Evolutionary conservation across 805 yeast species (phyloP), one percentile per base, ranked within the genome.

Genomic region (Kodamaea laetipori): DNA sequence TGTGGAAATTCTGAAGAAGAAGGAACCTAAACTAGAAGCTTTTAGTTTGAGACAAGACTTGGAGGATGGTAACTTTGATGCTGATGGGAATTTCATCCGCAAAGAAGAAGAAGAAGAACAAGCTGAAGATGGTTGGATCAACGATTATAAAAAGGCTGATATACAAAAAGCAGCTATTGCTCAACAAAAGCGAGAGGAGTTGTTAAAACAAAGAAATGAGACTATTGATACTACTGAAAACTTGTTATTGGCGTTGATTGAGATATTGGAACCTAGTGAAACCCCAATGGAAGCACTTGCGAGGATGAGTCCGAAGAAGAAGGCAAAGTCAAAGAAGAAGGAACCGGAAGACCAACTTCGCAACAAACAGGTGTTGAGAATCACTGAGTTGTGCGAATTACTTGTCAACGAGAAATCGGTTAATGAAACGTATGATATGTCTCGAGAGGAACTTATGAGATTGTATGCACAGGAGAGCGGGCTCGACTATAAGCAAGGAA

Each of bases 41-140:
- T 86, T 86, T 61, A 74, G 78, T 56, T 59, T 86, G 34, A 60
- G 72, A 17, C 67, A 76, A 13, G 92, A 86, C 52, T 60, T 67
- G 33, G 73, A 73, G 42, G 79, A 76, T 36, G 92, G 90, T 2
- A 58, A 59, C 2, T 81, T 82, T 54, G 89, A 83, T 51, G 69
- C 63, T 28, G 77, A 75, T 30, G 88, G 89, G 1, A 82, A 80
- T 51, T 84, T 67, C 51, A 63, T 80, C 13, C 63, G 74, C 18
- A 61, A 63, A 11, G 71, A 69, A 3, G 65, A 66, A 2, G 46
- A 50, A 8, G 63, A 62, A 8, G 64, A 58, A 4, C 59, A 53
- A 5, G 56, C 53, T 6, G 50, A 57, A 58, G 55, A 31, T 67
- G 64, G 21, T 60, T 73, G 77, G 73, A 54, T 73, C 26, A 50